These are phyloP conservation scores for Populus euphratica DNA, from an alignment of 345 rosid genomes.

Conservation along the genomic window DNA sequence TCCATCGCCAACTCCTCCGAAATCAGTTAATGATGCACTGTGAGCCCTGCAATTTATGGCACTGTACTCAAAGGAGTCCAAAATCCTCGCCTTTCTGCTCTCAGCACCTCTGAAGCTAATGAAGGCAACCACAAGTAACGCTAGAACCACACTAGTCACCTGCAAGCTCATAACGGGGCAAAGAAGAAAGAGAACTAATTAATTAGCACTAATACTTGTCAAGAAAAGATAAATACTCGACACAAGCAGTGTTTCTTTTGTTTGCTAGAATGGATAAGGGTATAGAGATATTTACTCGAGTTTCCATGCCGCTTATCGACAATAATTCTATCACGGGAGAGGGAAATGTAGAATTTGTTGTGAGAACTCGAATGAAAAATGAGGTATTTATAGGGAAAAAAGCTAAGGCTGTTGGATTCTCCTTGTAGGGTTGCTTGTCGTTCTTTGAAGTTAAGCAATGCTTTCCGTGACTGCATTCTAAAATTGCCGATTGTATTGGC, in stretches of 20 bases:
- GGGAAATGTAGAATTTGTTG: constrained; percentile 2
- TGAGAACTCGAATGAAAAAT: constrained; percentile 1
- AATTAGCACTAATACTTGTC: neutral
- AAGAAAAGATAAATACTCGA: neutral
- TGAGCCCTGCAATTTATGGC: constrained; percentile 78
- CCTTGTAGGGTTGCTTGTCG: neutral
- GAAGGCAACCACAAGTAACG: constrained; percentile 18
- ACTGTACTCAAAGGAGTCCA: constrained; percentile 54
- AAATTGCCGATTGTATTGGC: neutral
- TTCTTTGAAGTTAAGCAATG: constrained; percentile 25
- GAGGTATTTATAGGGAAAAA: constrained; percentile 20
- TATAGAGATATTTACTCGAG: constrained; percentile 18
- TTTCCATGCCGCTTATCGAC: constrained; percentile 4
- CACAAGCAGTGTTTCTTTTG: neutral
- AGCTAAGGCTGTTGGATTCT: neutral
- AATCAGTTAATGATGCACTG: constrained; percentile 75
- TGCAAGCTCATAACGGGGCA: constrained; percentile 10
- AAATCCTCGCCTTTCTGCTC: constrained; percentile 30
- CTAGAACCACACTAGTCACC: constrained; percentile 21
- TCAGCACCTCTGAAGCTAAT: constrained; percentile 33
- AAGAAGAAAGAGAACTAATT: neutral
- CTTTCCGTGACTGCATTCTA: constrained; percentile 3
- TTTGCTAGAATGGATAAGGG: neutral
- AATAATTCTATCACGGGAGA: constrained; percentile 18
- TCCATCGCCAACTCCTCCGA: constrained; percentile 89